Evolutionary conservation across 2,329 filamentous ascomycete species (phyloP).

Genomic region (Hypoxylon sp.): DNA sequence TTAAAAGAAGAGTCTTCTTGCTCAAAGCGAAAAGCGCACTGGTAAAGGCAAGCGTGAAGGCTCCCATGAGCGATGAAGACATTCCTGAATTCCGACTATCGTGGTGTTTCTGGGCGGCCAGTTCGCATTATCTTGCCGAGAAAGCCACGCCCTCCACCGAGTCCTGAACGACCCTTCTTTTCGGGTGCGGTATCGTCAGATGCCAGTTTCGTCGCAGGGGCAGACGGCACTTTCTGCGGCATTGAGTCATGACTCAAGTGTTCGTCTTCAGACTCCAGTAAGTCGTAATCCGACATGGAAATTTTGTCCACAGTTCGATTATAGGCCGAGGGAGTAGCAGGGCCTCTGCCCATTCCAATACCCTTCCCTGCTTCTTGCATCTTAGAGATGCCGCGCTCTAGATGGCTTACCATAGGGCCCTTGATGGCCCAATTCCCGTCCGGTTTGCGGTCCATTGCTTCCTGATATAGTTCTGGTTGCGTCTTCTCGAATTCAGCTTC

Average conservation of each 20-base stretch:
- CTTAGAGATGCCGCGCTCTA: conserved; percentile 61
- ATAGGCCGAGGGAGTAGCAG: conserved; percentile 23
- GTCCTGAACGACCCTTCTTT: conserved; percentile 37
- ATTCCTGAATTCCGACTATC: conserved; percentile 13
- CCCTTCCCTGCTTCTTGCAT: conserved; percentile 53
- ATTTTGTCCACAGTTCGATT: conserved; percentile 39
- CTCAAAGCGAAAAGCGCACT: not conserved
- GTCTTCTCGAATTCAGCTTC: conserved; percentile 62
- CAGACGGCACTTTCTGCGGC: conserved; percentile 23
- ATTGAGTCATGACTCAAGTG: conserved; percentile 33
- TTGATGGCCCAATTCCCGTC: conserved; percentile 59
- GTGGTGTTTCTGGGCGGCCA: conserved; percentile 43
- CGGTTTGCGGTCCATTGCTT: conserved; percentile 55
- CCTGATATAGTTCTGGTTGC: conserved; percentile 61
- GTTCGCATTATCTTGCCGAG: conserved; percentile 47
- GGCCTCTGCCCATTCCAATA: conserved; percentile 20
- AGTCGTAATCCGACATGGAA: conserved; percentile 43
- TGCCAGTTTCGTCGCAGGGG: conserved; percentile 8
- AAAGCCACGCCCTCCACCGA: conserved; percentile 38
- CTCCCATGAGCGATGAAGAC: not conserved
- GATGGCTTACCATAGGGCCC: conserved; percentile 62
- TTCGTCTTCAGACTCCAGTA: conserved; percentile 48
- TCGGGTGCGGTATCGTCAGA: conserved; percentile 26
- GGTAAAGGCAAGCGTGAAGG: not conserved
- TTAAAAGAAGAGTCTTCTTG: not conserved